Evolutionary conservation across 2,329 filamentous ascomycete genomes (phyloP), one percentile per base, ranked within the genome.

Genomic region (Leptographium radiaticola): DNA sequence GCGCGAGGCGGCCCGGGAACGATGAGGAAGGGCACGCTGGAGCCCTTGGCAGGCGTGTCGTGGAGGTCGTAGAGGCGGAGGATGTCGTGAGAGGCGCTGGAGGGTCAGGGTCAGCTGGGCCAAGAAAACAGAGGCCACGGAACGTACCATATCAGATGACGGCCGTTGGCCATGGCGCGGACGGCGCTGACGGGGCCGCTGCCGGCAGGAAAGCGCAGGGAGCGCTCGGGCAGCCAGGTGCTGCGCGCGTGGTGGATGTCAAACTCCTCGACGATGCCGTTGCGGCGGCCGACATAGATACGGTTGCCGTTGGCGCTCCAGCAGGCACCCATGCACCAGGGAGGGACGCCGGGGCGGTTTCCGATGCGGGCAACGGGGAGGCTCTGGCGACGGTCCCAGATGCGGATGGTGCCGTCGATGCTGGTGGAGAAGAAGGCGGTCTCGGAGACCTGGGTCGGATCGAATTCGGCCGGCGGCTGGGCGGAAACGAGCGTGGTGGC

Each of bases 301-400:
- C 81, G 89, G 68, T 97, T 97, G 15, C 93, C 93, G 65, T 96
- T 87, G 0, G 89, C 89, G 53, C 86, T 91, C 93, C 93, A 98
- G 71, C 89, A 95, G 1, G 89, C 89, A 60, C 88, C 90, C 83
- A 95, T 96, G 68, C 91, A 97, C 91, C 91, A 98, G 0, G 91
- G 93, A 1, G 93, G 91, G 0, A 89, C 87, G 18, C 83, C 82
- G 12, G 81, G 79, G 12, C 83, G 75, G 18, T 86, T 87, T 1
- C 76, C 75, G 54, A 97, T 91, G 33, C 84, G 81, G 3, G 93
- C 89, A 2, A 95, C 76, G 0, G 91, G 86, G 39, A 84, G 78
- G 1, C 79, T 79, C 58, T 86, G 80, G 20, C 93, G 82, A 4
- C 84, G 75, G 63, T 98, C 95, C 91, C 93, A 98, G 59, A 98